These are phyloP conservation scores for Fusarium sp. DNA, from an alignment of 2,329 filamentous ascomycete genomes.

Conservation along the genomic window DNA sequence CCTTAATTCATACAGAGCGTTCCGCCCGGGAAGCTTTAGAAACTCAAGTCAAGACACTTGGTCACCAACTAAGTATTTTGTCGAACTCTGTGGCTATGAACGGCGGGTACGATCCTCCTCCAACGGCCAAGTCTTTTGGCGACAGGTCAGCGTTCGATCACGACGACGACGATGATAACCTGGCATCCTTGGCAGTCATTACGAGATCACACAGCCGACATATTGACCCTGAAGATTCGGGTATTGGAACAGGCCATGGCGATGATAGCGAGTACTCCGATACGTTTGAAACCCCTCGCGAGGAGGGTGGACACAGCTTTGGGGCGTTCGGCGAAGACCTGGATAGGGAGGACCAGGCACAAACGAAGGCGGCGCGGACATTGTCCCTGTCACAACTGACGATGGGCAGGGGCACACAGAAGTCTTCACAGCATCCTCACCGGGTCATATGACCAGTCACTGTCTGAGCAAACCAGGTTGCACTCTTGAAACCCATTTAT, in stretches of 20 bases:
- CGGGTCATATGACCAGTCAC: conserved; percentile 43
- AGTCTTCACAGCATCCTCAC: conserved; percentile 40
- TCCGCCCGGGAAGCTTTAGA: conserved; percentile 68
- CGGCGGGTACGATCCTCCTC: conserved; percentile 49
- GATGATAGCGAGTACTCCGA: conserved; percentile 61
- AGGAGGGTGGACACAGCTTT: conserved; percentile 57
- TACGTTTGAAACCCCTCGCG: conserved; percentile 64
- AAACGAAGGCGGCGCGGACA: conserved; percentile 70
- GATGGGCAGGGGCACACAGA: conserved; percentile 49
- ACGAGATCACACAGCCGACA: conserved; percentile 36
- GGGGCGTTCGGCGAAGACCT: conserved; percentile 59
- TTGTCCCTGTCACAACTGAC: conserved; percentile 74
- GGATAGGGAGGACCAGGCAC: conserved; percentile 54
- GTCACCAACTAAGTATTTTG: conserved; percentile 62
- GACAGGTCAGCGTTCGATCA: conserved; percentile 58
- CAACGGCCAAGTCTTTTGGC: conserved; percentile 53
- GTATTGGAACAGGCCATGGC: conserved; percentile 53
- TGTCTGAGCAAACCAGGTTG: background rate
- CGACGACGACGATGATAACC: conserved; percentile 57
- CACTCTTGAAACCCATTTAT: background rate
- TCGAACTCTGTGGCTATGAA: conserved; percentile 52
- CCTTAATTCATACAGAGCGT: conserved; percentile 68
- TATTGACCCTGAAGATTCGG: conserved; percentile 53
- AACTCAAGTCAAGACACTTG: conserved; percentile 65
- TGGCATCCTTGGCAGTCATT: conserved; percentile 35